Conservation (phyloP, 192 early-diverging fungal genomes). For the Backusella circina region DNA sequence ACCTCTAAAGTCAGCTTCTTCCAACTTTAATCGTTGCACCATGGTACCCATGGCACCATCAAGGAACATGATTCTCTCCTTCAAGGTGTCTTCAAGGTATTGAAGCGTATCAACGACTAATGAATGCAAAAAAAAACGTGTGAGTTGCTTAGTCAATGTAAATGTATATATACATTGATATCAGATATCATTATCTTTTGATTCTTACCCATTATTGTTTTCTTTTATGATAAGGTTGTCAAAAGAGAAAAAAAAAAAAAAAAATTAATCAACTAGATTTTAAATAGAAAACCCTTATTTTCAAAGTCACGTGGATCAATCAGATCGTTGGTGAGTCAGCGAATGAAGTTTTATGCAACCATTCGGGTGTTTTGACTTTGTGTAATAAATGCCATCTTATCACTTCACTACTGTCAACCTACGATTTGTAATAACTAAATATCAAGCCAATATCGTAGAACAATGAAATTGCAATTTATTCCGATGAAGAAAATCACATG, state of each 20-base stretch:
- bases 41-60: slow-evolving; percentile 97
- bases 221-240: background rate
- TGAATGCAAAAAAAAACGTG: background rate
- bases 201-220: background rate
- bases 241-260: background rate
- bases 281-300: background rate
- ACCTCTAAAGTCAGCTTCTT: slow-evolving; percentile 86
- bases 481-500: background rate
- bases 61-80: slow-evolving; percentile 90
- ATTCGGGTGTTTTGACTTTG: too few species aligned
- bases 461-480: slow-evolving; percentile 7
- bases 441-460: too few species aligned
- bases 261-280: background rate
- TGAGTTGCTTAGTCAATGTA: background rate
- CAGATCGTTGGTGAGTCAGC: background rate
- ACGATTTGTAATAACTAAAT: too few species aligned
- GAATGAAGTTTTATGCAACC: background rate
- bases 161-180: too few species aligned
- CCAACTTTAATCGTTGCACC: slow-evolving; percentile 81
- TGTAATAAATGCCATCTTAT: too few species aligned
- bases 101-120: slow-evolving; percentile 40
- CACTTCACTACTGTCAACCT: too few species aligned
- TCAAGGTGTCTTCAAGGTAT: slow-evolving; percentile 74
- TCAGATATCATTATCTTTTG: background rate
- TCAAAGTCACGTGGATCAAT: background rate